These are phyloP conservation scores for Saccharomyces kudriavzevii DNA, from an alignment of 805 yeast genomes.

Conservation along the genomic window DNA sequence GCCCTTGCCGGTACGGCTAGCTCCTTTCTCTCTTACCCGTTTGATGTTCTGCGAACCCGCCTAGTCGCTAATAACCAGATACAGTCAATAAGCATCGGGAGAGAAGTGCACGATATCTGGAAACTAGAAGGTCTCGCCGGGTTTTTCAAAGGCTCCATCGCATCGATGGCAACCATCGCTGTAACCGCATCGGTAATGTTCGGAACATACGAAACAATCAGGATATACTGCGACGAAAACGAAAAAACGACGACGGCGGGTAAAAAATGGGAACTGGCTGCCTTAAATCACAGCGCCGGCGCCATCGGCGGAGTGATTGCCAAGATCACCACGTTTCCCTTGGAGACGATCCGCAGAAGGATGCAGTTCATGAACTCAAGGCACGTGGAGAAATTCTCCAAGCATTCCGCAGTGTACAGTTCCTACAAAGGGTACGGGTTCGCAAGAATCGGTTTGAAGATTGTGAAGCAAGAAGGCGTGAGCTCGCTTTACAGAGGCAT, in stretches of 20 bases:
- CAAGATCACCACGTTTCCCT: constrained; percentile 71
- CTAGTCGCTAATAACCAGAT: constrained; percentile 55
- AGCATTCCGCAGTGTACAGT: constrained; percentile 13
- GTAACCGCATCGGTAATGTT: constrained; percentile 70
- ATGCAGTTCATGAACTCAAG: constrained; percentile 47
- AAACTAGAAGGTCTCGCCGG: constrained; percentile 38
- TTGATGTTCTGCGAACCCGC: constrained; percentile 82
- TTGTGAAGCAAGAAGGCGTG: constrained; percentile 50
- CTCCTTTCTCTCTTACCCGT: constrained; percentile 73
- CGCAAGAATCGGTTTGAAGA: constrained; percentile 28
- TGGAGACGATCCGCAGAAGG: constrained; percentile 75
- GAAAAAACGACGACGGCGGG: constrained; percentile 10
- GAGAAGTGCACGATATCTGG: constrained; percentile 30
- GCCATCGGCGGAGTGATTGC: constrained; percentile 67
- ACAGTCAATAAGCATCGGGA: constrained; percentile 13
- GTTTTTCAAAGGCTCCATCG: constrained; percentile 40
- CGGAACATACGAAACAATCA: constrained; percentile 48
- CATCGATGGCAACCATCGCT: constrained; percentile 55
- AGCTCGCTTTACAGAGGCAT: constrained; percentile 70
- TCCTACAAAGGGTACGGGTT: constrained; percentile 17
- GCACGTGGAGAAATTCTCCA: constrained; percentile 14
- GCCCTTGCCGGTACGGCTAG: constrained; percentile 69
- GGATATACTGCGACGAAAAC: constrained; percentile 34
- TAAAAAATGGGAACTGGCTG: constrained; percentile 6
- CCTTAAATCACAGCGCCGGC: constrained; percentile 54